Conservation (phyloP, 495 filamentous ascomycete species). For the Podospora pseudocomata region DNA sequence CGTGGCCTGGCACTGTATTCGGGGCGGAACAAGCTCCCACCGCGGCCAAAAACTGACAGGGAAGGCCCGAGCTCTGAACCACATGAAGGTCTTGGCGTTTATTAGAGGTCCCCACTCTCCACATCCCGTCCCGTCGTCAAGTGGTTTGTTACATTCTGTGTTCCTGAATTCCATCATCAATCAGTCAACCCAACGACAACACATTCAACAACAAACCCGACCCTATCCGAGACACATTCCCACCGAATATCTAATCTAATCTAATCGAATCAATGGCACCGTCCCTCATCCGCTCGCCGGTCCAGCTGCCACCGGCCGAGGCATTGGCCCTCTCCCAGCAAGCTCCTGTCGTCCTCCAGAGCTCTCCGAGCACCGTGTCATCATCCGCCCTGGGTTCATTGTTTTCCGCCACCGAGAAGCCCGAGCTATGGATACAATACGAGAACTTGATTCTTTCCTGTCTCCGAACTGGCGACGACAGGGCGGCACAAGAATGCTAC, state of each 20-base stretch:
- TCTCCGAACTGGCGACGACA: constrained; percentile 80
- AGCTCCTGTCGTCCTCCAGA: constrained; percentile 64
- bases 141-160: background rate
- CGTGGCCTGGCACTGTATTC: constrained; percentile 8
- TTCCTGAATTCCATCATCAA: constrained; percentile 4
- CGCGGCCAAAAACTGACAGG: background rate
- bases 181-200: background rate
- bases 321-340: constrained; percentile 74
- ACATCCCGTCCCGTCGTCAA: background rate
- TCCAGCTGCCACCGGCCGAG: constrained; percentile 44
- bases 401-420: constrained; percentile 60
- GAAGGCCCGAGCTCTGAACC: background rate
- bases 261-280: constrained; percentile 38
- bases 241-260: background rate
- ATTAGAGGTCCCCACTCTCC: background rate
- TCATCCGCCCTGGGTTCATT: constrained; percentile 50
- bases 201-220: background rate
- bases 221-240: background rate
- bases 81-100: constrained; percentile 5
- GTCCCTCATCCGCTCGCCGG: constrained; percentile 48
- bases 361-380: constrained; percentile 44
- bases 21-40: constrained; percentile 13
- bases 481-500: constrained; percentile 69
- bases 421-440: constrained; percentile 74
- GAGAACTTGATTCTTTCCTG: constrained; percentile 83